Base-by-base conservation (phyloP, 2,329 filamentous ascomycete genomes). In the Stemphylium vesicarium region DNA sequence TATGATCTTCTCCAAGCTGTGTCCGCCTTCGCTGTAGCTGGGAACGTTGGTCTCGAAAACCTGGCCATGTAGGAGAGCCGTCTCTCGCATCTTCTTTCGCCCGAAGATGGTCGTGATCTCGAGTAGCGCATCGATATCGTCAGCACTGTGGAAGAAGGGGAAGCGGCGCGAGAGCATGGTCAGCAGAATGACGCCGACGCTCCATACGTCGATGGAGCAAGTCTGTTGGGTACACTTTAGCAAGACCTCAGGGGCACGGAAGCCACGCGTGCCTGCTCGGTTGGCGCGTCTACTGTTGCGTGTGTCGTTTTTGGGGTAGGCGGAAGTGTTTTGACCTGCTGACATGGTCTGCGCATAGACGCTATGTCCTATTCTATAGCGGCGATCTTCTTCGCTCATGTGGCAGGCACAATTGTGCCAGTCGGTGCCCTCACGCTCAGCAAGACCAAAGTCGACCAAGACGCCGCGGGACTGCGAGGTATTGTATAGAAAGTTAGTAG, bases 61-160 rank as follows among this genome's bases (percentile, higher is more conserved):
- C 68, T 93, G 91, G 1, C 95, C 95, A 70, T 99, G 95, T 45
- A 96, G 81, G 15, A 92, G 80, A 0, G 91, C 92, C 3, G 89
- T 90, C 31, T 85, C 81, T 70, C 89, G 90, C 94, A 99, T 98
- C 54, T 88, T 87, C 71, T 85, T 88, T 37, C 84, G 83, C 44
- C 95, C 95, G 73, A 98, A 97, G 57, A 99, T 96, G 54, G 92
- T 96, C 32, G 93, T 91, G 63, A 99, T 96, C 76, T 99, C 95
- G 64, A 99, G 94, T 84, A 97, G 89, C 46, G 95, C 95, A 71
- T 99, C 95, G 42, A 99, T 90, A 68, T 99, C 95, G 74, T 99
- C 95, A n/a, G 92, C 89, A 40, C 91, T 96, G 78, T 99, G 97
- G 82, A 99, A 99, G 78, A 99, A 99, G 1, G 95, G 95, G 68